These are phyloP conservation scores for Solanum piurae DNA, from an alignment of 257 asterid species.

Conservation along the genomic window DNA sequence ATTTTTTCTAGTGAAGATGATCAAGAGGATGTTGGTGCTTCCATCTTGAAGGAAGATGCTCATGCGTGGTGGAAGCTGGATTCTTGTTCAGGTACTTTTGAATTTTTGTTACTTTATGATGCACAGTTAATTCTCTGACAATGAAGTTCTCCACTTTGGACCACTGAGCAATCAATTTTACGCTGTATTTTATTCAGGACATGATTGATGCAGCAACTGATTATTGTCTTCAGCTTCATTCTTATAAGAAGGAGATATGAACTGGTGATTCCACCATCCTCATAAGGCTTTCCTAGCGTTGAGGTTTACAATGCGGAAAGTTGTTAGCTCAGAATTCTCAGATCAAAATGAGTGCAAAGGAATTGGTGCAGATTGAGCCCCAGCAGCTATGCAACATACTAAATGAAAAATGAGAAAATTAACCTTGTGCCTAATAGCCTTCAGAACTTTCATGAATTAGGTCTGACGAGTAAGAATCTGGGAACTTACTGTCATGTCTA, in stretches of 20 bases:
- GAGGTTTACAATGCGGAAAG: background rate
- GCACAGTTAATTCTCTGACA: background rate
- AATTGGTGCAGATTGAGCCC: background rate
- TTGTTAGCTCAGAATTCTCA: background rate
- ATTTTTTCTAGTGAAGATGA: conserved; percentile 26
- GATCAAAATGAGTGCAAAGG: background rate
- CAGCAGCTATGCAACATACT: background rate
- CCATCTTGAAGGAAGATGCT: conserved; percentile 13
- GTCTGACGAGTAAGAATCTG: background rate
- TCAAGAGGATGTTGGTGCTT: background rate
- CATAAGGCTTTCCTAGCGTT: background rate
- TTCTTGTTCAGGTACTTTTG: background rate
- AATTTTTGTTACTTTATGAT: background rate
- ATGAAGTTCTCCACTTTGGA: background rate
- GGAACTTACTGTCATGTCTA: background rate
- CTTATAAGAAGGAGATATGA: background rate
- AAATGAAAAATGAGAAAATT: background rate
- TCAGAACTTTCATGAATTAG: background rate
- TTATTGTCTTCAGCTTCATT: background rate
- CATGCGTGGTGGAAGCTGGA: conserved; percentile 71
- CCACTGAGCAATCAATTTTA: background rate
- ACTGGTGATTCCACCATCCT: background rate
- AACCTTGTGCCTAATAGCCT: background rate
- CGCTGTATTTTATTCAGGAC: background rate
- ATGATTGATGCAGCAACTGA: background rate